Conservation (phyloP, 768 basidiomycete species). For the Coprinopsis sp. region DNA sequence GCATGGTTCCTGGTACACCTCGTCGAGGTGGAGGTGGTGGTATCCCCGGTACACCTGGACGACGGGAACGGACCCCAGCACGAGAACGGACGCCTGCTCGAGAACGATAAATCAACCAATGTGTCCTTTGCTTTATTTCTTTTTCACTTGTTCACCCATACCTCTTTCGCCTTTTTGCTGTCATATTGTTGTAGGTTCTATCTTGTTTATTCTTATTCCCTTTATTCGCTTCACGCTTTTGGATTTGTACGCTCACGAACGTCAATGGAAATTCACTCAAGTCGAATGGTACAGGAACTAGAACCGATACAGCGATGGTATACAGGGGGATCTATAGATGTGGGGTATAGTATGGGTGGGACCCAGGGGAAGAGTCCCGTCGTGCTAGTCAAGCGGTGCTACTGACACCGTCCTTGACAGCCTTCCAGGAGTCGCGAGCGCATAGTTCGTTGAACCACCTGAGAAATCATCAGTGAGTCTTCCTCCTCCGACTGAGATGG, state of each 20-base stretch:
- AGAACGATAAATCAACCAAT: constrained; percentile 4
- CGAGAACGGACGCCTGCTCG: constrained; percentile 20
- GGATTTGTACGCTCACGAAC: too few relatives aligned
- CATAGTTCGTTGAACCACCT: constrained; percentile 32
- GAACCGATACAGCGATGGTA: too few relatives aligned
- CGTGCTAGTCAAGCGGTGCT: constrained; percentile 7
- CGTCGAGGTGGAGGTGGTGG: constrained; percentile 18
- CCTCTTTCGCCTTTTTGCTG: too few relatives aligned
- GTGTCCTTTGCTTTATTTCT: background rate
- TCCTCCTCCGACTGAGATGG: too few relatives aligned
- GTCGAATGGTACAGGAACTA: too few relatives aligned
- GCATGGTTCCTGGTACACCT: constrained; percentile 54
- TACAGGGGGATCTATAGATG: background rate
- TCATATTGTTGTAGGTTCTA: background rate
- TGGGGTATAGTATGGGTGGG: too few relatives aligned
- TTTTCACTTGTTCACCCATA: background rate
- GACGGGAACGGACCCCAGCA: constrained; percentile 45
- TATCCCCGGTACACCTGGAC: constrained; percentile 2
- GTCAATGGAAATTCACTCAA: too few relatives aligned
- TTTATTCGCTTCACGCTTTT: too few relatives aligned
- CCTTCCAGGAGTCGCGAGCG: constrained; percentile 43
- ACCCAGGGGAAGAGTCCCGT: background rate
- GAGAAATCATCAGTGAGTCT: too few relatives aligned
- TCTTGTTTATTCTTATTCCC: background rate
- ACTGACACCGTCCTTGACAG: constrained; percentile 37